Evolutionary conservation across 2,329 filamentous ascomycete species (phyloP), one percentile per base, ranked within the genome.

Genomic region (Delphinella strobiligena): DNA sequence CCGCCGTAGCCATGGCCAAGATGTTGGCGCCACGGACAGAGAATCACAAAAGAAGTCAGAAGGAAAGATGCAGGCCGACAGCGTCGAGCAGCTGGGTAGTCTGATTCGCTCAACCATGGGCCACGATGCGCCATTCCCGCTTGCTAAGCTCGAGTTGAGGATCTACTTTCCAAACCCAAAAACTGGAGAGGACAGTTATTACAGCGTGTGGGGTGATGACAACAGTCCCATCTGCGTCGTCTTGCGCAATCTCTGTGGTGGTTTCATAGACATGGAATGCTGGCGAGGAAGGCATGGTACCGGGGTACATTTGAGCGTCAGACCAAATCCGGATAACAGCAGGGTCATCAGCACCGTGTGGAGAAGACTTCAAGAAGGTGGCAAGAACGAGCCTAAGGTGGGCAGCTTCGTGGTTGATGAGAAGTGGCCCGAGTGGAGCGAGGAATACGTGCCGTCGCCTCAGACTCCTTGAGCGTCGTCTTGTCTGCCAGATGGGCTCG

Each of bases 121-220:
- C 42, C 19, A 51, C 41, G 8, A 37, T 7, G 14, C 51, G 35
- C n/a, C 37, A 7, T 44, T 50, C 36, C 22, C 42, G 38, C 37
- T 59, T 41, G 49, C 55, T 12, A 52, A 53, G 35, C 47, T 65
- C 17, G 56, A 63, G 40, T 44, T 62, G 17, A 56, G 61, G 7
- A 54, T 65, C 34, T 59, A 61, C 41, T 65, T 61, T 34, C 58
- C 62, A 0, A n/a, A 33, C 31, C 12, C 22, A 27, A 12, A 7
- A 7, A 27, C 22, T 7, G 61, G 60, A 7, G 50, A 52, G 3
- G 52, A 58, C 31, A 51, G 54, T 9, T 63, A 63, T 46, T 51
- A 47, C 32, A 51, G 46, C 7, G 55, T 64, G 5, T 66, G 62
- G 61, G 49, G 53, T 19, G 58, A 62, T 41, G 55, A 61, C 19